Percentiles rank a stretch among this genome's conserved stretches.
These are phyloP conservation scores for Ilyonectria sp. DNA, from an alignment of 2,329 filamentous ascomycete genomes.

Conservation along the genomic window DNA sequence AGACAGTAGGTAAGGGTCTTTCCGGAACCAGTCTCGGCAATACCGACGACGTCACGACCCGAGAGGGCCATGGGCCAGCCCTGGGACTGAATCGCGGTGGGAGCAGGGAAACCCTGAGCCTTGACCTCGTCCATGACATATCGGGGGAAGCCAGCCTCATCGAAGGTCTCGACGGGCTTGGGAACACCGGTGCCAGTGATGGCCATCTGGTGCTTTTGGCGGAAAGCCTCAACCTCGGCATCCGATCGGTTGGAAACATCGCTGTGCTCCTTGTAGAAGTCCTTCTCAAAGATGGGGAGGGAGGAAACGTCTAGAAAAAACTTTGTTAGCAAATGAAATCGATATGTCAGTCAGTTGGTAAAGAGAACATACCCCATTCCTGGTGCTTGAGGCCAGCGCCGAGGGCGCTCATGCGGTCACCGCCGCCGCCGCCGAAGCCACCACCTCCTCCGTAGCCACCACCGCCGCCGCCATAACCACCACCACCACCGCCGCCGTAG, in stretches of 20 bases:
- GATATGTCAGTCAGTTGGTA: constrained; percentile 32
- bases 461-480: constrained; percentile 57
- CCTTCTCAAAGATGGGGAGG: constrained; percentile 98
- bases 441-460: constrained; percentile 56
- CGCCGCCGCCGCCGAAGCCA: constrained; percentile 74
- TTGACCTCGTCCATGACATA: constrained; percentile 99
- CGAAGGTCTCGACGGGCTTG: constrained; percentile 95
- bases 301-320: constrained; percentile 75
- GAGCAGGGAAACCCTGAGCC: constrained; percentile 93
- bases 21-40: constrained; percentile 67
- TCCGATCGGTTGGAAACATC: constrained; percentile 81
- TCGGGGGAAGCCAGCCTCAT: constrained; percentile 95
- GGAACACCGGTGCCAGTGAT: constrained; percentile 86
- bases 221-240: constrained; percentile 90
- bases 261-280: constrained; percentile 97
- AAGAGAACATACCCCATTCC: constrained; percentile 80
- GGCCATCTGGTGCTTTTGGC: constrained; percentile 87
- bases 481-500: constrained; percentile 55
- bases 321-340: constrained; percentile 49
- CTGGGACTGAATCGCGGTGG: constrained; percentile 97
- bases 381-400: constrained; percentile 91
- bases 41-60: constrained; percentile 97
- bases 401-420: constrained; percentile 95
- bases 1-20: constrained; percentile 98
- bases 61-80: constrained; percentile 99